Percentiles rank a stretch among this genome's conserved stretches.
Conservation (phyloP, 371 early-diverging fungal species). For the Mucor irregularis region DNA sequence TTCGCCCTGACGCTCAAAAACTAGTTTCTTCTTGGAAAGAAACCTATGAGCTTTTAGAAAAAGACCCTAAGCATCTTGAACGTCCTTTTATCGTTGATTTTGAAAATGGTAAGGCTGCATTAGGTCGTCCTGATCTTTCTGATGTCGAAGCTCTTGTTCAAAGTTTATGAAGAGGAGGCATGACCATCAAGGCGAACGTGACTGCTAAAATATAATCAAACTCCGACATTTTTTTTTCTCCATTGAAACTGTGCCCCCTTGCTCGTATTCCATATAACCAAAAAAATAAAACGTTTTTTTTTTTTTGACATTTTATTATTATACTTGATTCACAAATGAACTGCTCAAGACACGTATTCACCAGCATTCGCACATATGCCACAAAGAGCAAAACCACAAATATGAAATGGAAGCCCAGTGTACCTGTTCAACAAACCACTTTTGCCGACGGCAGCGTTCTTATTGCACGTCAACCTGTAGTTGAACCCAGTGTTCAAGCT, state of each 20-base stretch:
- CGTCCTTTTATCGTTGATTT: conserved; percentile 54
- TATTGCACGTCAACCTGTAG: conserved; percentile 39
- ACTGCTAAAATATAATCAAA: neutral
- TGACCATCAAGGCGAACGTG: no score
- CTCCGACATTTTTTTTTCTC: neutral
- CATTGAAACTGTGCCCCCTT: conserved; percentile 3
- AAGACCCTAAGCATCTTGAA: conserved; percentile 42
- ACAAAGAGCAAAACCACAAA: conserved; percentile 50
- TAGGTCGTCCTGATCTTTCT: conserved; percentile 48
- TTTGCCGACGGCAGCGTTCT: conserved; percentile 42
- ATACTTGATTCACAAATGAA: conserved; percentile 8
- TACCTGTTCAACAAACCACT: conserved; percentile 33
- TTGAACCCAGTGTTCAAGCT: conserved; percentile 26
- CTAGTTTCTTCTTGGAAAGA: conserved; percentile 32
- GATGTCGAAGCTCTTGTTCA: conserved; percentile 24
- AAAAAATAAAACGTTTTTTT: conserved; percentile 1
- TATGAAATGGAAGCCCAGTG: conserved; percentile 35
- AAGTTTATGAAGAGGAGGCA: neutral
- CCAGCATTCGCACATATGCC: conserved; percentile 39
- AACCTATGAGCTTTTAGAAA: conserved; percentile 29
- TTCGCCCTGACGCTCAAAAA: conserved; percentile 37
- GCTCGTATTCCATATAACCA: neutral
- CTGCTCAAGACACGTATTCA: conserved; percentile 11
- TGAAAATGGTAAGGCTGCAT: conserved; percentile 38
- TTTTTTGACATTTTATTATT: neutral